A percentile compares a stretch with the other conserved stretches of the same genome.
phyloP scores from a whole-genome alignment of 768 basidiomycete species.

The Ephemerocybe angulata region DNA sequence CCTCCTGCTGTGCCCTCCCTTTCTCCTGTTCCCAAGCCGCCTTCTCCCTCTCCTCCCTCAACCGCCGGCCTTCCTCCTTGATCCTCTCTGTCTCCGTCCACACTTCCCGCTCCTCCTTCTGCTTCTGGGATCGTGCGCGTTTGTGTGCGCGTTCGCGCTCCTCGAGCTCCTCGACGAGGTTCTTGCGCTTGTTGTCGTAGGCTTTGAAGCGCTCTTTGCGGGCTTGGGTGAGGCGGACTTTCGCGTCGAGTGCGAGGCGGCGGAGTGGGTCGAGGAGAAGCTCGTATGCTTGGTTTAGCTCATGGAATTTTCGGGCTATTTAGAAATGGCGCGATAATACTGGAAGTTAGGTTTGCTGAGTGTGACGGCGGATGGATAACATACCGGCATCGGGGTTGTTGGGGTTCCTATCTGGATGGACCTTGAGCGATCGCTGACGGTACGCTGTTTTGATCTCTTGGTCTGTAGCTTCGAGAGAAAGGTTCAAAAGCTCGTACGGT shows the following conservation, averaged over 20 bases:
- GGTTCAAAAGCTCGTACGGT: slow-evolving; percentile 68
- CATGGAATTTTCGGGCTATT: slow-evolving; percentile 83
- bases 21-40: slow-evolving; percentile 45
- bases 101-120: slow-evolving; percentile 49
- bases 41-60: slow-evolving; percentile 65
- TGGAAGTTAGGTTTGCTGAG: not conserved
- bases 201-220: slow-evolving; percentile 64
- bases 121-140: slow-evolving; percentile 61
- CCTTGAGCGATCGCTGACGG: slow-evolving; percentile 74
- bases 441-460: slow-evolving; percentile 79
- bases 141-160: slow-evolving; percentile 75
- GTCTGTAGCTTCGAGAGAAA: slow-evolving; percentile 65
- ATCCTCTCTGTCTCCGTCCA: slow-evolving; percentile 67
- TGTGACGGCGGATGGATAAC: slow-evolving; percentile 24
- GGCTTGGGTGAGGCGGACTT: slow-evolving; percentile 66
- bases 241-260: slow-evolving; percentile 75
- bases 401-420: slow-evolving; percentile 69
- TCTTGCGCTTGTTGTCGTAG: slow-evolving; percentile 72
- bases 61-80: slow-evolving; percentile 66
- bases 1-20: slow-evolving; percentile 14
- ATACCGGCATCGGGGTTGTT: slow-evolving; percentile 33
- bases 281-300: slow-evolving; percentile 77
- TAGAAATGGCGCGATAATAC: too few species aligned
- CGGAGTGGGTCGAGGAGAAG: slow-evolving; percentile 77
- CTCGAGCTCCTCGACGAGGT: slow-evolving; percentile 73